phyloP scores from a whole-genome alignment of 1,139 yeast genomes.

The Pichiaceae sp. region DNA sequence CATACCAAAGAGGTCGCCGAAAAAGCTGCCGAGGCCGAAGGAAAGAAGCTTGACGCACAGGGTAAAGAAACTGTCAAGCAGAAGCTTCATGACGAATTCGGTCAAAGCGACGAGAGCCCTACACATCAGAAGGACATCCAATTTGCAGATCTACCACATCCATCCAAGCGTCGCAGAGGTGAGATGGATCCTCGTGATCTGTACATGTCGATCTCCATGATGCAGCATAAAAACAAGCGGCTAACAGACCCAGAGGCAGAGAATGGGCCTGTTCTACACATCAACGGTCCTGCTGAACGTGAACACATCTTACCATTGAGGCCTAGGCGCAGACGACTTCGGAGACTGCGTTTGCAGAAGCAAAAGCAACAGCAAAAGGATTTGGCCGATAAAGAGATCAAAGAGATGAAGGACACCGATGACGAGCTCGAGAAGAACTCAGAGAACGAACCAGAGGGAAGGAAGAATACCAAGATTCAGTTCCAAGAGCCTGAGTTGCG shows the following conservation, averaged over 20 bases:
- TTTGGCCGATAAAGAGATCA: conserved; percentile 5
- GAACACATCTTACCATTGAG: conserved; percentile 19
- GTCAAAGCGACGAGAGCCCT: neutral
- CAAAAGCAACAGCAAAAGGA: conserved; percentile 5
- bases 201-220: conserved; percentile 73
- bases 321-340: conserved; percentile 9
- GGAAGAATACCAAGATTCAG: neutral
- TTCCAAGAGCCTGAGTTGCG: neutral
- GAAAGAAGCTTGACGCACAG: neutral
- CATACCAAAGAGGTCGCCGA: neutral
- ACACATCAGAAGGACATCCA: conserved; percentile 22
- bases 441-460: neutral
- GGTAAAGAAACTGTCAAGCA: neutral
- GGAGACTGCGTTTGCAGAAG: conserved; percentile 6
- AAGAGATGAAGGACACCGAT: conserved; percentile 14
- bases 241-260: conserved; percentile 25
- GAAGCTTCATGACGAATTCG: neutral
- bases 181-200: conserved; percentile 77
- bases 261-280: conserved; percentile 76
- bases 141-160: conserved; percentile 37
- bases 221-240: conserved; percentile 42
- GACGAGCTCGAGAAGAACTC: neutral
- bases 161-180: conserved; percentile 29
- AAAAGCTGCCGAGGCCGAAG: conserved; percentile 3
- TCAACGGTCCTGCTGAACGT: conserved; percentile 73